Percentiles rank a stretch among this genome's conserved stretches.
Evolutionary conservation across 2,329 filamentous ascomycete genomes (phyloP).

Genomic region (Helotiales sp.): DNA sequence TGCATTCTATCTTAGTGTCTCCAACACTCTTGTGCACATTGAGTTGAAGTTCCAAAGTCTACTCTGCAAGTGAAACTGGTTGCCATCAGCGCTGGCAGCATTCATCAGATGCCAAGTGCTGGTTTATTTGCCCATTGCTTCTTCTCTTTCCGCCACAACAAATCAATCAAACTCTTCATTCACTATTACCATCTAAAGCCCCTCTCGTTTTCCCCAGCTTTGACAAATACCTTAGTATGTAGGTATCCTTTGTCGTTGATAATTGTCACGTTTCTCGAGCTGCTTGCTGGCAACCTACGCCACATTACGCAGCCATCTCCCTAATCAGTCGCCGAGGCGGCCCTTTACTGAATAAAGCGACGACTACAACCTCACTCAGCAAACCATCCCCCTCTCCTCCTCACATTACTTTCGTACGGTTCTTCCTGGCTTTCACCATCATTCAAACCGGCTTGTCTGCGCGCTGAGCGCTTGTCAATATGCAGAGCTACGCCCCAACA

Average conservation of each 20-base stretch:
- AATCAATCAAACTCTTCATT: not conserved
- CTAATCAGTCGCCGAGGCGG: conserved; percentile 8
- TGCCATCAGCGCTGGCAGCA: not conserved
- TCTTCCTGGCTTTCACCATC: conserved; percentile 13
- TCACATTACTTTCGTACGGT: conserved; percentile 23
- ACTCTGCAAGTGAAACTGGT: not conserved
- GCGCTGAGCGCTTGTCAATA: conserved; percentile 34
- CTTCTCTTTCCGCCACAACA: no score
- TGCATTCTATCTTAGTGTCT: no score
- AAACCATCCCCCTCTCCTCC: not conserved
- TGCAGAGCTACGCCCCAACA: conserved; percentile 40
- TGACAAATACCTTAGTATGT: no score
- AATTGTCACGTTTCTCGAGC: not conserved
- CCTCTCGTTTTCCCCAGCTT: no score
- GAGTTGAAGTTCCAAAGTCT: not conserved
- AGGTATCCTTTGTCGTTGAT: no score
- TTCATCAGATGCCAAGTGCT: no score
- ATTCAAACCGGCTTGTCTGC: conserved; percentile 13
- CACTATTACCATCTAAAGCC: not conserved
- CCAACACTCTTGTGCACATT: no score
- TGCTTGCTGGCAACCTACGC: conserved; percentile 17
- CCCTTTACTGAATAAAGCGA: not conserved
- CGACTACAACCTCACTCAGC: not conserved
- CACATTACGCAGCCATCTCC: conserved; percentile 34
- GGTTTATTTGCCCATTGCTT: no score